These are phyloP conservation scores for Sporothrix luriei DNA, from an alignment of 2,329 filamentous ascomycete species.

Conservation along the genomic window DNA sequence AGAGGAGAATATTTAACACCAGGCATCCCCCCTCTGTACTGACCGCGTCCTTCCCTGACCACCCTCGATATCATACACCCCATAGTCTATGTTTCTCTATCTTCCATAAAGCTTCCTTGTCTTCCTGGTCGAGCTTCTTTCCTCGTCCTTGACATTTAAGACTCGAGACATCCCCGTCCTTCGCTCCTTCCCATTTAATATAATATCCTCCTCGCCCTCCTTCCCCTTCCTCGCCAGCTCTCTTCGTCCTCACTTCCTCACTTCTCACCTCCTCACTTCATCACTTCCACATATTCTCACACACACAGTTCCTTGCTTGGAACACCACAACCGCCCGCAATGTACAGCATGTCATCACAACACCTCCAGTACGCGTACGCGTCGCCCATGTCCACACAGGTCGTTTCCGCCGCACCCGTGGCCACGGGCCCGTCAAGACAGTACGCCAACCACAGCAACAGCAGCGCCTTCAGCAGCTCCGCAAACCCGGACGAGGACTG, in stretches of 20 bases:
- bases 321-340: constrained; percentile 37
- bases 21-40: constrained; percentile 17
- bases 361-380: constrained; percentile 45
- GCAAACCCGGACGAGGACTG: constrained; percentile 97
- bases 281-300: background rate
- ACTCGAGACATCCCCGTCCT: constrained; percentile 21
- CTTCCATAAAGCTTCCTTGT: background rate
- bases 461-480: constrained; percentile 91
- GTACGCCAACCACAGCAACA: constrained; percentile 74
- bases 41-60: background rate
- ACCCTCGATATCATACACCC: background rate
- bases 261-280: background rate
- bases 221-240: constrained; percentile 13
- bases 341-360: constrained; percentile 51
- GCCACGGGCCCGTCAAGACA: constrained; percentile 58
- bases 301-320: background rate
- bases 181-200: constrained; percentile 19
- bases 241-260: background rate
- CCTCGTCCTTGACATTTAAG: constrained; percentile 21
- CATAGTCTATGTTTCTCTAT: background rate
- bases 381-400: constrained; percentile 41
- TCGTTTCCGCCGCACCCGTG: constrained; percentile 37
- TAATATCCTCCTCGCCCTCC: constrained; percentile 17
- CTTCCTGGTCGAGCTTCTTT: constrained; percentile 9
- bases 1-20: constrained; percentile 34